A percentile compares a stretch with the other conserved stretches of the same genome.
phyloP scores from a whole-genome alignment of 108 stramenopile species.

The Cyclotella kingstonii region DNA sequence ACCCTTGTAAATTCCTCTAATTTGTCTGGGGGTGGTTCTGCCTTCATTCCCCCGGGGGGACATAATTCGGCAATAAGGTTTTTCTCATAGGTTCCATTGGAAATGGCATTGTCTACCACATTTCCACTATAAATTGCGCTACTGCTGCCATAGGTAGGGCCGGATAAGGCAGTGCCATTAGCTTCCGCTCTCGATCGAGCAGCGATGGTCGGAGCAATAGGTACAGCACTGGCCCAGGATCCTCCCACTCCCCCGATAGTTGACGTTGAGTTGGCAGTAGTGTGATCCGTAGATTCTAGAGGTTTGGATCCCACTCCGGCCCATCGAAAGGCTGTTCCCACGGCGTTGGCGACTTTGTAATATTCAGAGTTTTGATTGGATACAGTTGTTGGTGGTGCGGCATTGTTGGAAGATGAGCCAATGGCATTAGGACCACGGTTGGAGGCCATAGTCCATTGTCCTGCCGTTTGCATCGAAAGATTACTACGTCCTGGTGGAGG shows the following conservation, averaged over 20 bases:
- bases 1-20: slow-evolving; percentile 70
- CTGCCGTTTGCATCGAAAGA: slow-evolving; percentile 66
- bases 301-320: slow-evolving; percentile 58
- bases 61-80: slow-evolving; percentile 89
- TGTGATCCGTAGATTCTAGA: slow-evolving; percentile 10
- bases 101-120: background rate
- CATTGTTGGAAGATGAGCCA: background rate
- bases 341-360: slow-evolving; percentile 62
- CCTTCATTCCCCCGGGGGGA: slow-evolving; percentile 92
- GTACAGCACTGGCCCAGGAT: slow-evolving; percentile 37
- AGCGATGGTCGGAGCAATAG: slow-evolving; percentile 25
- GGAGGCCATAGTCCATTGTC: slow-evolving; percentile 90
- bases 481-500: slow-evolving; percentile 73
- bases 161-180: slow-evolving; percentile 1
- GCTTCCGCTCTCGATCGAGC: slow-evolving; percentile 25
- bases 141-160: slow-evolving; percentile 1
- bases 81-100: slow-evolving; percentile 85
- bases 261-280: background rate
- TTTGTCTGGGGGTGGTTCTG: slow-evolving; percentile 89
- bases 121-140: slow-evolving; percentile 39
- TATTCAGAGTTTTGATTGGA: slow-evolving; percentile 56
- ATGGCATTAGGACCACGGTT: slow-evolving; percentile 82
- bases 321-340: slow-evolving; percentile 57
- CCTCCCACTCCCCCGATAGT: slow-evolving; percentile 34
- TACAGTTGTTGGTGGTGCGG: slow-evolving; percentile 21